Evolutionary conservation across 208 protist species (phyloP).

Genomic region (Leishmania amazonensis): DNA sequence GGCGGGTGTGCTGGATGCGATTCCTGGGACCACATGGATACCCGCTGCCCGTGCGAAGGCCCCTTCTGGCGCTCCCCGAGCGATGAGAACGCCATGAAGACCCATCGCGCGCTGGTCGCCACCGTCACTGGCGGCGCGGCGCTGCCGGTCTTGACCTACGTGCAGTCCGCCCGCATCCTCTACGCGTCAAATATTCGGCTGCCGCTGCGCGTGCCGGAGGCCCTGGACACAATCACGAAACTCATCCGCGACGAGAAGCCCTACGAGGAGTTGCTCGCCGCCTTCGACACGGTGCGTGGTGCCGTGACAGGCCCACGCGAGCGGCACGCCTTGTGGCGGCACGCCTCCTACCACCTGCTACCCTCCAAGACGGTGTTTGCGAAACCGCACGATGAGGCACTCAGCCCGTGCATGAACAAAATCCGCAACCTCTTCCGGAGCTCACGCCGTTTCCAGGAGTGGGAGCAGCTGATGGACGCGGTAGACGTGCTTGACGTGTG

Average conservation of each 20-base stretch:
- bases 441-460: conserved; percentile 69
- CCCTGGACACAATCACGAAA: conserved; percentile 58
- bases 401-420: conserved; percentile 67
- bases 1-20: conserved; percentile 81
- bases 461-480: conserved; percentile 56
- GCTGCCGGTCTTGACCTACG: conserved; percentile 40
- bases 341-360: conserved; percentile 76
- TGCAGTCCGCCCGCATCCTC: conserved; percentile 73
- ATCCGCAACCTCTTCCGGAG: conserved; percentile 47
- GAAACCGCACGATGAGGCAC: conserved; percentile 69
- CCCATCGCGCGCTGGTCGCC: conserved; percentile 15
- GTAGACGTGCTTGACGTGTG: conserved; percentile 74
- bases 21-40: conserved; percentile 73
- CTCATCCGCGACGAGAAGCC: conserved; percentile 69
- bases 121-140: conserved; percentile 21
- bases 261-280: conserved; percentile 79
- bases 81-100: conserved; percentile 34
- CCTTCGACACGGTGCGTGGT: conserved; percentile 82
- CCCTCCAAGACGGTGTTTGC: conserved; percentile 83
- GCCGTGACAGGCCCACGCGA: conserved; percentile 74
- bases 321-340: conserved; percentile 85
- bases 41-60: conserved; percentile 71
- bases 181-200: conserved; percentile 56
- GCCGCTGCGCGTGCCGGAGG: conserved; percentile 53
- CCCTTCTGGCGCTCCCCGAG: conserved; percentile 58